These are phyloP conservation scores for Thelonectria discophora DNA, from an alignment of 2,329 filamentous ascomycete genomes.

Conservation along the genomic window DNA sequence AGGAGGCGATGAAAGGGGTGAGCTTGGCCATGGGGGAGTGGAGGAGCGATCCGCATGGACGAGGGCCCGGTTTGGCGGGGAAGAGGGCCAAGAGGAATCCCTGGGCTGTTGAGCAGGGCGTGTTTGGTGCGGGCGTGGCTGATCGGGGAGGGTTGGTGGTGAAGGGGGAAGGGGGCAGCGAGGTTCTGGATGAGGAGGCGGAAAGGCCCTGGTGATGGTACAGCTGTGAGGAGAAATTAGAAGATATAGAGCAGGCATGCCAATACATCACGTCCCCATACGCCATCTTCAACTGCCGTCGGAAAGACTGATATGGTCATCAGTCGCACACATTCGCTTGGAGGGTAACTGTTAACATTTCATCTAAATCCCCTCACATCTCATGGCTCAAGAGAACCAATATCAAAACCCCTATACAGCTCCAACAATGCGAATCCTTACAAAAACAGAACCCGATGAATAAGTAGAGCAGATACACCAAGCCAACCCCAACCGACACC, in stretches of 20 bases:
- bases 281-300: too few species aligned
- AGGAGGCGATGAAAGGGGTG: conserved; percentile 54
- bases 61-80: conserved; percentile 52
- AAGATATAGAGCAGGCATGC: not conserved
- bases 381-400: not conserved
- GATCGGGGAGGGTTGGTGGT: conserved; percentile 51
- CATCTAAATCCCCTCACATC: not conserved
- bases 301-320: too few species aligned
- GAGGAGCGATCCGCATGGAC: conserved; percentile 62
- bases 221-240: not conserved
- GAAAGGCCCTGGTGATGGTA: conserved; percentile 51
- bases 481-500: conserved; percentile 2
- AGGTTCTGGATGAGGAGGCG: conserved; percentile 52
- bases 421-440: not conserved
- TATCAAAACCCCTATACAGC: not conserved
- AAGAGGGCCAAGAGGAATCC: conserved; percentile 62
- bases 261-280: too few species aligned
- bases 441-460: not conserved
- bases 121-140: conserved; percentile 53
- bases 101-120: conserved; percentile 54
- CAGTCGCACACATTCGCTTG: not conserved
- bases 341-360: not conserved
- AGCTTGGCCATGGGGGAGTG: conserved; percentile 57
- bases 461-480: conserved; percentile 6
- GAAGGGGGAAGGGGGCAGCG: conserved; percentile 45